A percentile compares a stretch with the other conserved stretches of the same genome.
These are phyloP conservation scores for Kodamaea sp. DNA, from an alignment of 1,139 yeast genomes.

Conservation along the genomic window DNA sequence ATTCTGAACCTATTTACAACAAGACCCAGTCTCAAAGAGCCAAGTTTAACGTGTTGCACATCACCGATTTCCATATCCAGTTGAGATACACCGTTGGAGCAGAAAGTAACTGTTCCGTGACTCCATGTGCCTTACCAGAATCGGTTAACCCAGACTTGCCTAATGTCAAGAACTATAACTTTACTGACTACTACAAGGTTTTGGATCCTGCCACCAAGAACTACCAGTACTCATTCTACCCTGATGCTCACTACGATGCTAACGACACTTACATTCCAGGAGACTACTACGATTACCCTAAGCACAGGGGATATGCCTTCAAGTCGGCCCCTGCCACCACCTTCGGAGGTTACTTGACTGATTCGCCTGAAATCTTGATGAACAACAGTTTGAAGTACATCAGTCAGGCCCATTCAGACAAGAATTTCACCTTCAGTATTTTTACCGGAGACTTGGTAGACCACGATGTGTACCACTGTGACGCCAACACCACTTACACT, in stretches of 20 bases:
- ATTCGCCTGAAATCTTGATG: constrained; percentile 60
- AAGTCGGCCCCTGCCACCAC: constrained; percentile 55
- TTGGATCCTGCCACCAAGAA: constrained; percentile 20
- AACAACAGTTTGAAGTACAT: constrained; percentile 56
- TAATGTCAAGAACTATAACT: constrained; percentile 32
- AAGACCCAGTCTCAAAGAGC: constrained; percentile 20
- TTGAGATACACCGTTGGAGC: constrained; percentile 56
- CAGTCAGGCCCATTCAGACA: constrained; percentile 25
- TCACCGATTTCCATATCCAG: constrained; percentile 66
- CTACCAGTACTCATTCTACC: constrained; percentile 32
- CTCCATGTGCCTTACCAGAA: constrained; percentile 50
- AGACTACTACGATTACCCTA: constrained; percentile 38
- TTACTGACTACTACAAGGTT: constrained; percentile 26
- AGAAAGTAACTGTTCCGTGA: constrained; percentile 59
- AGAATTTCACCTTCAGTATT: constrained; percentile 55
- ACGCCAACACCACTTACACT: constrained; percentile 48
- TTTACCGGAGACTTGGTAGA: constrained; percentile 75
- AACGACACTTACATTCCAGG: constrained; percentile 42
- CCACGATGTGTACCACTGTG: constrained; percentile 51
- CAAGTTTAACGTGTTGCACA: constrained; percentile 60
- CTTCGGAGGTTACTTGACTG: constrained; percentile 64
- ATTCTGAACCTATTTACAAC: constrained; percentile 26
- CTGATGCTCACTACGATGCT: constrained; percentile 39
- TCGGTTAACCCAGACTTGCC: constrained; percentile 33
- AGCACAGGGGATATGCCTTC: constrained; percentile 39